Evolutionary conservation across 1,284 basidiomycete species (phyloP).

Genomic region (Pisolithus thermaeus): DNA sequence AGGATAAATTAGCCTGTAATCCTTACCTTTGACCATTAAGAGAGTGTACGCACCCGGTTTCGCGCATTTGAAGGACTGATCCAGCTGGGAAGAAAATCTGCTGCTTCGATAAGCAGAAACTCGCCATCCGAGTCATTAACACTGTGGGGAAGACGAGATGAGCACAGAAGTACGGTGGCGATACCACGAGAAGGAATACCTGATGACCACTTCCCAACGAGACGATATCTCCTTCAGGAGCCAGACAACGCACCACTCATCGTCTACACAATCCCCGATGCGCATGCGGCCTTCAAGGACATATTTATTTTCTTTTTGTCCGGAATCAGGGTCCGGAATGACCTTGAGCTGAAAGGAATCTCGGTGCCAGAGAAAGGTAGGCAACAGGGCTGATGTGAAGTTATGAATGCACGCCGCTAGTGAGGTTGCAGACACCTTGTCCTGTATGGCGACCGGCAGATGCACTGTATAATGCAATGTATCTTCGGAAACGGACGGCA

Average conservation of each 20-base stretch:
- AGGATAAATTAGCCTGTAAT: constrained; percentile 24
- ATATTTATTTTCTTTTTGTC: constrained; percentile 34
- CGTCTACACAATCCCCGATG: constrained; percentile 90
- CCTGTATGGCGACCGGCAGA: constrained; percentile 44
- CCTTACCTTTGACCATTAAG: constrained; percentile 27
- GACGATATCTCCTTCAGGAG: constrained; percentile 70
- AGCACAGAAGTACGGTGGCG: constrained; percentile 2
- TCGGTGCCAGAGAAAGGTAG: constrained; percentile 81
- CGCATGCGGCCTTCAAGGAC: constrained; percentile 75
- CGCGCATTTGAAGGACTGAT: constrained; percentile 85
- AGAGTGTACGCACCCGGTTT: constrained; percentile 71
- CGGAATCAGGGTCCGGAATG: constrained; percentile 38
- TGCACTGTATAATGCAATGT: constrained; percentile 74
- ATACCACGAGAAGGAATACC: constrained; percentile 35
- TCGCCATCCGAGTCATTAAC: constrained; percentile 91
- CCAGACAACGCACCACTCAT: constrained; percentile 95
- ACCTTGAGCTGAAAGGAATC: constrained; percentile 83
- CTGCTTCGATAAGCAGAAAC: constrained; percentile 95
- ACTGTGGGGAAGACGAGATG: constrained; percentile 32
- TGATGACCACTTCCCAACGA: constrained; percentile 73
- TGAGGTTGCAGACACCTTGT: constrained; percentile 58
- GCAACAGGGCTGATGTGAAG: constrained; percentile 54
- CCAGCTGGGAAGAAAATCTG: constrained; percentile 87
- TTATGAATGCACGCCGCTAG: constrained; percentile 65
- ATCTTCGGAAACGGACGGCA: constrained; percentile 78